Conservation (phyloP, 805 yeast species). For the Saturnispora galanensis region DNA sequence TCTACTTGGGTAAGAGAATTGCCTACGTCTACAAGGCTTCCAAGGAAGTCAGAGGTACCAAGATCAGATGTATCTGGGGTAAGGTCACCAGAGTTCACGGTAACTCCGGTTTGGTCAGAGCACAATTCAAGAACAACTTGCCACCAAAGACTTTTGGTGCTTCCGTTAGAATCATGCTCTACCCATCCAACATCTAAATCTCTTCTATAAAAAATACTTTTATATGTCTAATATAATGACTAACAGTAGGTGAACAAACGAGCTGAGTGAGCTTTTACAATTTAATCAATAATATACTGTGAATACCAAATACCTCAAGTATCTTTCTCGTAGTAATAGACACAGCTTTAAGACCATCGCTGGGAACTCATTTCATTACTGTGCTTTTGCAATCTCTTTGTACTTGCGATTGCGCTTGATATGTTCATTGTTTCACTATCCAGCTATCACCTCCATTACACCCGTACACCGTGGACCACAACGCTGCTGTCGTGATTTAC, state of each 20-base stretch:
- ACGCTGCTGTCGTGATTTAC: too few species aligned
- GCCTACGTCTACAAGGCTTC: conserved; percentile 99
- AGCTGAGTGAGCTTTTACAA: too few species aligned
- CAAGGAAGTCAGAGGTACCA: conserved; percentile 97
- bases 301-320: too few species aligned
- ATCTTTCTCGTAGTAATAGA: too few species aligned
- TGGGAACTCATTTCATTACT: too few species aligned
- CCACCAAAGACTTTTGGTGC: conserved; percentile 99
- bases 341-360: too few species aligned
- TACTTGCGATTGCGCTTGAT: too few species aligned
- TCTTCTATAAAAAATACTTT: conserved; percentile 14
- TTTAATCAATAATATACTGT: too few species aligned
- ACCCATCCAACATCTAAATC: conserved; percentile 97
- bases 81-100: conserved; percentile 99
- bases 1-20: conserved; percentile 98
- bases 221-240: conserved; percentile 14
- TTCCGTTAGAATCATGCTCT: conserved; percentile 98
- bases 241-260: conserved; percentile 4
- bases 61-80: conserved; percentile 99
- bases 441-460: neutral
- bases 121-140: conserved; percentile 96
- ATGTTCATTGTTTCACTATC: too few species aligned
- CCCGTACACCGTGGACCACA: conserved; percentile 6
- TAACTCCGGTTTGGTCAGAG: conserved; percentile 96
- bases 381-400: too few species aligned